Base-by-base conservation (phyloP, 1,139 yeast genomes). In the Kluyveromyces sp. region DNA sequence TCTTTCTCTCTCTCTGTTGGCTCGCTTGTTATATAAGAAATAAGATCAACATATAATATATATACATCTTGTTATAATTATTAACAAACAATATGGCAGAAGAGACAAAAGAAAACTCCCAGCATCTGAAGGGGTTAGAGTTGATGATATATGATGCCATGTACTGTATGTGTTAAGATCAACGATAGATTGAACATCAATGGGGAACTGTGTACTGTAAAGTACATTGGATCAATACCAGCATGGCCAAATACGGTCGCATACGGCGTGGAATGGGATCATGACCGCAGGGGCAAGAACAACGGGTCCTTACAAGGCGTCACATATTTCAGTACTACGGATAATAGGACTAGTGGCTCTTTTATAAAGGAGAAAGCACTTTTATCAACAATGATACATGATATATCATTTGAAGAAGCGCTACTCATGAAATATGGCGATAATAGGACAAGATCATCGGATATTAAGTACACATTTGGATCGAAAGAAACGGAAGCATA, bases 201-300 rank as follows among this genome's bases (percentile, higher is more conserved):
- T 26, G 75, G 75, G 0, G 70, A 78, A 25, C 53, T 76, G 1
- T 87, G 87, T 35, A 86, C 95, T 0, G 71, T 89, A 4, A 65
- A 73, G 46, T 89, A 62, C 56, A 61, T 75, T 0, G 97, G 97
- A 0, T 39, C 48, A 0, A 64, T 88, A 1, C 74, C 77, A 0
- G 68, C 66, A 3, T 88, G 96, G 96, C 78, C 80, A 0, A 62
- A 62, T 4, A 66, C 61, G 2, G 52, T 53, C 0, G 89, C 92
- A 0, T 65, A 77, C 15, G 97, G 97, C 0, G 73, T 90, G 1
- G 97, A 90, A 61, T 90, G 97, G 97, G 97, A 90, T 60, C 71
- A 79, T 45, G 64, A 67, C 0, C 39, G 48, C 0, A 53, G 61
- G 2, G 90, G 90, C 1, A 81, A 77, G 53, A 76, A 83, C 57